A percentile compares a stretch with the other conserved stretches of the same genome.
phyloP scores from a whole-genome alignment of 106 monocot genomes.

The Acanthochlamys bracteata region DNA sequence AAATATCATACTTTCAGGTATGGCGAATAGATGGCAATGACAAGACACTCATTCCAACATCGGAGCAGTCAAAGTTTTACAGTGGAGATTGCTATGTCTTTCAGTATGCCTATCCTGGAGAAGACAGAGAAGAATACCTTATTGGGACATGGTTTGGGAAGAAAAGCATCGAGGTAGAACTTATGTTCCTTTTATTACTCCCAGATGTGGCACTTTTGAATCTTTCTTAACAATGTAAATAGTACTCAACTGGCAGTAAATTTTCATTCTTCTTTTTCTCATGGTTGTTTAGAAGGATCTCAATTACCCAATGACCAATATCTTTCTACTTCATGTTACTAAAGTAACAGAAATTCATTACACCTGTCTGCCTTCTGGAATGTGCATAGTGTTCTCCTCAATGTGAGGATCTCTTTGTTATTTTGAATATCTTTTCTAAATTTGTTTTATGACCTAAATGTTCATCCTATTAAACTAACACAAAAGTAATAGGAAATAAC shows the following conservation, averaged over 20 bases:
- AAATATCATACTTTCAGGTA: conserved; percentile 35
- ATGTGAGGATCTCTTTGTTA: too few relatives aligned
- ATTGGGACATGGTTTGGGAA: conserved; percentile 96
- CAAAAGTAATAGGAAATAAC: too few relatives aligned
- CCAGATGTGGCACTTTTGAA: neutral
- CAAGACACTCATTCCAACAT: conserved; percentile 60
- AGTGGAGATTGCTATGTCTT: conserved; percentile 94
- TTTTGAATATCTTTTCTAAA: too few relatives aligned
- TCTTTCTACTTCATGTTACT: too few relatives aligned
- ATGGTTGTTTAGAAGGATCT: too few relatives aligned
- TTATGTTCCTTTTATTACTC: neutral
- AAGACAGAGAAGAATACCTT: conserved; percentile 75
- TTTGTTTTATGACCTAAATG: too few relatives aligned
- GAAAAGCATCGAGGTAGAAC: conserved; percentile 63
- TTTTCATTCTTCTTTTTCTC: too few relatives aligned
- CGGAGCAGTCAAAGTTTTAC: conserved; percentile 78
- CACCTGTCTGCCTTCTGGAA: too few relatives aligned
- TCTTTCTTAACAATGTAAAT: neutral
- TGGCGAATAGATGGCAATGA: conserved; percentile 82
- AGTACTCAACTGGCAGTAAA: neutral
- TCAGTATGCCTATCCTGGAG: conserved; percentile 86
- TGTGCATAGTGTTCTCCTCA: too few relatives aligned
- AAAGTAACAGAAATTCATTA: too few relatives aligned
- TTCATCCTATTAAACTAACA: too few relatives aligned
- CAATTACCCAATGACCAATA: too few relatives aligned